Percentiles rank a stretch among this genome's conserved stretches.
These are phyloP conservation scores for Mycena epipterygia DNA, from an alignment of 768 basidiomycete species.

Conservation along the genomic window DNA sequence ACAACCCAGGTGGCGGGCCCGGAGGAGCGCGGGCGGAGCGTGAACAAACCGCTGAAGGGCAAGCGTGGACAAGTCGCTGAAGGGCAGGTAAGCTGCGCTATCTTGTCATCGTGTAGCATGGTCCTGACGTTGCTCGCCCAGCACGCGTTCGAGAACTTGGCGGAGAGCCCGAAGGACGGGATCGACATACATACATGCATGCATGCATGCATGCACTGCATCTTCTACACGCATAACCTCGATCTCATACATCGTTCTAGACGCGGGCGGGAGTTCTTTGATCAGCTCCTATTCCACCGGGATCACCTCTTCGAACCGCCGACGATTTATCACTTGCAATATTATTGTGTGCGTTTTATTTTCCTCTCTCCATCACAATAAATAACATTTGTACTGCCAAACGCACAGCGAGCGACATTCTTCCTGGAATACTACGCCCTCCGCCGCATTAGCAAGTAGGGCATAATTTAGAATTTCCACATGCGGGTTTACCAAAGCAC, in stretches of 20 bases:
- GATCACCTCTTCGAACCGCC: conserved; percentile 5
- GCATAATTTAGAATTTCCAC: too few relatives aligned
- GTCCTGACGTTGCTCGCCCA: conserved; percentile 40
- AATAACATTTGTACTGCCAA: too few relatives aligned
- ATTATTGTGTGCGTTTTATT: conserved; percentile 44
- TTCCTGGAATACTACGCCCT: too few relatives aligned
- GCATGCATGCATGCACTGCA: too few relatives aligned
- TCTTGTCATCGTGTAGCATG: conserved; percentile 1
- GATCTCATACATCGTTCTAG: too few relatives aligned
- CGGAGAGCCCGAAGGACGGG: conserved; percentile 85
- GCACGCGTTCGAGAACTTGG: conserved; percentile 91
- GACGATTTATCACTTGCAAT: conserved; percentile 4
- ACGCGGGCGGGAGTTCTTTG: conserved; percentile 12
- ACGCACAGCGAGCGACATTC: too few relatives aligned
- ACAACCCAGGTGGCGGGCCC: conserved; percentile 79
- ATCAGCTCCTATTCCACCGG: conserved; percentile 1
- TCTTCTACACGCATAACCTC: too few relatives aligned
- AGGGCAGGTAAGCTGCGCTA: conserved; percentile 70
- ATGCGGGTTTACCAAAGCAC: too few relatives aligned
- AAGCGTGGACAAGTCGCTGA: conserved; percentile 91
- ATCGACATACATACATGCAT: too few relatives aligned
- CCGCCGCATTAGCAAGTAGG: too few relatives aligned
- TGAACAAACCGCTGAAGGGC: conserved; percentile 86
- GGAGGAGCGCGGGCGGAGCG: conserved; percentile 84
- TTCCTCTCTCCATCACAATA: too few relatives aligned